These are phyloP conservation scores for Ophiocordyceps camponoti-rufipedis DNA, from an alignment of 2,329 filamentous ascomycete genomes.

Conservation along the genomic window DNA sequence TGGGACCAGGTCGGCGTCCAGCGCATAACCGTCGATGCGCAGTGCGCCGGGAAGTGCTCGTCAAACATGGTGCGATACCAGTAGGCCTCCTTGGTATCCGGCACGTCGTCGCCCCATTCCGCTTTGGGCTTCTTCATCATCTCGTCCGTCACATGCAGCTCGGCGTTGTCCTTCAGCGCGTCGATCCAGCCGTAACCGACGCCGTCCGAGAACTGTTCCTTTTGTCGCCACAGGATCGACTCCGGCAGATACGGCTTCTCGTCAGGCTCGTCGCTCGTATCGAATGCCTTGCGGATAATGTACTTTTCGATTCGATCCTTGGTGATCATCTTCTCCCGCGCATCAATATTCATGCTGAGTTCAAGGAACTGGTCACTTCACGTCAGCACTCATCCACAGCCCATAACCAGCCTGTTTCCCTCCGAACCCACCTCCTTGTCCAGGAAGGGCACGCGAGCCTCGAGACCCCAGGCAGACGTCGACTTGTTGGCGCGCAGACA, in stretches of 20 bases:
- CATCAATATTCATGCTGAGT: slow-evolving; percentile 83
- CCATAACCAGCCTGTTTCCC: background rate
- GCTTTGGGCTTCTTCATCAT: slow-evolving; percentile 97
- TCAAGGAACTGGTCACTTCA: slow-evolving; percentile 54
- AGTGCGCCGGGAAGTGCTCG: slow-evolving; percentile 88
- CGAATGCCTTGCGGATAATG: slow-evolving; percentile 93
- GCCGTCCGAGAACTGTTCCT: slow-evolving; percentile 98
- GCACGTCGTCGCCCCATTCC: slow-evolving; percentile 85
- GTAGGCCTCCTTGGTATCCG: slow-evolving; percentile 95
- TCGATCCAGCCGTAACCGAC: slow-evolving; percentile 99
- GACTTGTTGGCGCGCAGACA: slow-evolving; percentile 98
- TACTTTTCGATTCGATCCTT: slow-evolving; percentile 88
- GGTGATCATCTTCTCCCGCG: slow-evolving; percentile 88
- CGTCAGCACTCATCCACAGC: slow-evolving; percentile 1
- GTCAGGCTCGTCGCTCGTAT: slow-evolving; percentile 72
- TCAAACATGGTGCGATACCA: slow-evolving; percentile 99
- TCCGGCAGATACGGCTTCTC: slow-evolving; percentile 81
- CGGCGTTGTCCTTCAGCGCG: slow-evolving; percentile 84
- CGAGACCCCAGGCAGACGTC: slow-evolving; percentile 91
- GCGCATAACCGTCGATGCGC: slow-evolving; percentile 82
- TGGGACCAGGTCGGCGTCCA: slow-evolving; percentile 98
- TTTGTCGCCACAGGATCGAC: slow-evolving; percentile 92
- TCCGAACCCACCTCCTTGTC: slow-evolving; percentile 55
- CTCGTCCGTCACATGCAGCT: slow-evolving; percentile 79
- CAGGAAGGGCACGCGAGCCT: slow-evolving; percentile 93